phyloP scores from a whole-genome alignment of 306 rosid genomes.

The Vicia villosa region DNA sequence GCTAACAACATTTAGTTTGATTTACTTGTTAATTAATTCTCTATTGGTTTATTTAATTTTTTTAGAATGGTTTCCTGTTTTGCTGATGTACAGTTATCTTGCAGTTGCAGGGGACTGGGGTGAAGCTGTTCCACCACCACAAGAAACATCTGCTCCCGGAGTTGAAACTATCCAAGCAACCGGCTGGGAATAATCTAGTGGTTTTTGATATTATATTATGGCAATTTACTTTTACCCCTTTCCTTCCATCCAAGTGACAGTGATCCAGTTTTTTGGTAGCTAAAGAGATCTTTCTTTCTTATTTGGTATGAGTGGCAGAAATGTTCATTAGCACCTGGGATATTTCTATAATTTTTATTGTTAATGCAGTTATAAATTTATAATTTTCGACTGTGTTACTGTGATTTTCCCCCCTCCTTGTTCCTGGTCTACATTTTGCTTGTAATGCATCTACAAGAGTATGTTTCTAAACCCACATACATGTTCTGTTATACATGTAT shows the following conservation, averaged over 20 bases:
- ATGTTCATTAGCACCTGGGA: constrained; percentile 1
- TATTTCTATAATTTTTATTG: neutral
- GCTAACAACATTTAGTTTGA: neutral
- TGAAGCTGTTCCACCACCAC: constrained; percentile 11
- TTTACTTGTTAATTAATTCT: neutral
- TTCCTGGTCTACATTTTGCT: neutral
- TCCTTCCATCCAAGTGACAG: neutral
- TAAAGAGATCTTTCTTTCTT: neutral
- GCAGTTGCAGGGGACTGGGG: constrained; percentile 6
- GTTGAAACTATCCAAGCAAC: neutral
- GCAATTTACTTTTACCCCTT: neutral
- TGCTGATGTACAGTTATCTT: neutral
- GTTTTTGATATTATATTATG: neutral
- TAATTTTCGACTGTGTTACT: neutral
- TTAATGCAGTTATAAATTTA: neutral
- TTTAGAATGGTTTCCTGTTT: neutral
- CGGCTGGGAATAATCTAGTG: neutral
- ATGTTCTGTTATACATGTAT: no score
- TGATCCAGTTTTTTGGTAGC: neutral
- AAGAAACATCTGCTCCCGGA: neutral
- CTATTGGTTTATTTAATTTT: neutral
- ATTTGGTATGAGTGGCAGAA: constrained; percentile 18
- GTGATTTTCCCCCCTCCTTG: neutral
- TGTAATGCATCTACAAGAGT: neutral
- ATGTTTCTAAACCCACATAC: neutral